Percentiles rank a stretch among this genome's conserved stretches.
These are phyloP conservation scores for Penicillium parvum DNA, from an alignment of 495 filamentous ascomycete species.

Conservation along the genomic window DNA sequence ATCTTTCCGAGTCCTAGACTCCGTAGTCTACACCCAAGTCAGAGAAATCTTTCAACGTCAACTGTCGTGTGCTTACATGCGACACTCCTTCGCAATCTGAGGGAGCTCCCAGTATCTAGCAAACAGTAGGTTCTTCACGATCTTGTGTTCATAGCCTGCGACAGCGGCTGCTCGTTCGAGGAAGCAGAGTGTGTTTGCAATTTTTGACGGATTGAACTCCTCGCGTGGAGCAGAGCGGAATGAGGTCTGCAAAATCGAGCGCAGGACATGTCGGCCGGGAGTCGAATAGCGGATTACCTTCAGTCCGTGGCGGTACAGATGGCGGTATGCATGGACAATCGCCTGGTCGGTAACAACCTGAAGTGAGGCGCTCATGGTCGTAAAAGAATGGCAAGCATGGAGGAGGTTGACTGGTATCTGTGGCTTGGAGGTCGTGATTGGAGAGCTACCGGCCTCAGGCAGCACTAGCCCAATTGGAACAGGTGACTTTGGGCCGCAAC, in stretches of 20 bases:
- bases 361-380: slow-evolving; percentile 12
- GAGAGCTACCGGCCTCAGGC: slow-evolving; percentile 18
- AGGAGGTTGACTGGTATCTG: slow-evolving; percentile 6
- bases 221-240: slow-evolving; percentile 58
- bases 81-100: slow-evolving; percentile 29
- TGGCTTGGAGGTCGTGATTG: slow-evolving; percentile 1
- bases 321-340: slow-evolving; percentile 72
- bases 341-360: slow-evolving; percentile 25
- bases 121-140: slow-evolving; percentile 70
- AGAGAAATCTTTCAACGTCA: slow-evolving; percentile 10
- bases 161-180: slow-evolving; percentile 61
- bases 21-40: slow-evolving; percentile 29
- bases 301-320: slow-evolving; percentile 67
- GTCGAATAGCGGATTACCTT: slow-evolving; percentile 76
- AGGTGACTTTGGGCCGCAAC: slow-evolving; percentile 30
- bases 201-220: slow-evolving; percentile 54
- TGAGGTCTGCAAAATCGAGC: slow-evolving; percentile 58
- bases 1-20: slow-evolving; percentile 23
- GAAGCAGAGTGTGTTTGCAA: slow-evolving; percentile 74
- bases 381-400: not conserved
- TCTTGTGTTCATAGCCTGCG: slow-evolving; percentile 71
- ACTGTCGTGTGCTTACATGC: slow-evolving; percentile 28
- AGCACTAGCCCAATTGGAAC: slow-evolving; percentile 15
- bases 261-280: slow-evolving; percentile 65
- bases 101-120: slow-evolving; percentile 56